Evolutionary conservation across 352 stramenopile species (phyloP).

Genomic region (Nothophytophthora sp.): DNA sequence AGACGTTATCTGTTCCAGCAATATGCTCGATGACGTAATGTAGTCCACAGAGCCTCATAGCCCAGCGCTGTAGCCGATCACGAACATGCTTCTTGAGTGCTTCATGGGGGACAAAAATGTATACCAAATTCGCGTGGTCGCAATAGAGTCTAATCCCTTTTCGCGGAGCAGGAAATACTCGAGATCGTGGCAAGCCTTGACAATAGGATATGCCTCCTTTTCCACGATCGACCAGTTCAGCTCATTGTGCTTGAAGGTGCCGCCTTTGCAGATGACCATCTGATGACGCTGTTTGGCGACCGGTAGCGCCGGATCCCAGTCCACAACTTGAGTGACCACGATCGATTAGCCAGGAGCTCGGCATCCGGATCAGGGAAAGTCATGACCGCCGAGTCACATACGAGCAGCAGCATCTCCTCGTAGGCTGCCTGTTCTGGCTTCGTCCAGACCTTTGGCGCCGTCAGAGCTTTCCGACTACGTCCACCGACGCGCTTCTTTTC

Average conservation of each 20-base stretch:
- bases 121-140: slow-evolving; percentile 17
- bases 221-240: slow-evolving; percentile 10
- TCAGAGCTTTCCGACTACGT: no score
- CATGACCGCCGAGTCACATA: background rate
- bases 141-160: slow-evolving; percentile 15
- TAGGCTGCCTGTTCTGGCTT: background rate
- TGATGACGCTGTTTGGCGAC: slow-evolving; percentile 1
- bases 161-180: slow-evolving; percentile 4
- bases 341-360: background rate
- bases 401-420: background rate
- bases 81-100: slow-evolving; percentile 13
- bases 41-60: background rate
- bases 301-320: background rate
- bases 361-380: background rate
- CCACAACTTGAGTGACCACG: slow-evolving; percentile 2
- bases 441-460: no score
- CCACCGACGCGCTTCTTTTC: no score
- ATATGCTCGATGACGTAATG: slow-evolving; percentile 25
- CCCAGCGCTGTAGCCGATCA: slow-evolving; percentile 15
- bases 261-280: slow-evolving; percentile 1
- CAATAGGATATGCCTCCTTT: slow-evolving; percentile 12
- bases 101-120: slow-evolving; percentile 13
- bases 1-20: background rate
- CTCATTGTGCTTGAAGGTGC: background rate
- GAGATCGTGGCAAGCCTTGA: slow-evolving; percentile 1